Evolutionary conservation across 768 basidiomycete genomes (phyloP).

Genomic region (Nidula microcarpa): DNA sequence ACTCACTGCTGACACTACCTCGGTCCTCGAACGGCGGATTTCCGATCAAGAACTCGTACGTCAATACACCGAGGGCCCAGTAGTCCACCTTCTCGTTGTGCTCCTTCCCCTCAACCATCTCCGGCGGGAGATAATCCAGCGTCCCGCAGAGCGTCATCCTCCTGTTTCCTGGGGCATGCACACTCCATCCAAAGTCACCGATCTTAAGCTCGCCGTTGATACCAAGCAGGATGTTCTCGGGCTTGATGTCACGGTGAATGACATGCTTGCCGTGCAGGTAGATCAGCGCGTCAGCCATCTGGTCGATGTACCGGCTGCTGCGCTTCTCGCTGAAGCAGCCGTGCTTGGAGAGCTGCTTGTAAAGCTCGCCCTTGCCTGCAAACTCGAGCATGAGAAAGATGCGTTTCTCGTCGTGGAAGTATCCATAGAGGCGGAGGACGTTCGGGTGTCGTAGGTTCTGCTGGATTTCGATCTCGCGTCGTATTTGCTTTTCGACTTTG

Average conservation of each 20-base stretch:
- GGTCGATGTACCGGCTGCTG: conserved; percentile 88
- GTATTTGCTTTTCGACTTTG: conserved; percentile 93
- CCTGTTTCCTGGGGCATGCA: conserved; percentile 90
- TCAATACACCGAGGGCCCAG: conserved; percentile 96
- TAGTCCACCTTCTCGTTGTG: conserved; percentile 90
- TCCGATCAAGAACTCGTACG: conserved; percentile 91
- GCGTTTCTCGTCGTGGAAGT: conserved; percentile 97
- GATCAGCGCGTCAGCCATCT: conserved; percentile 93
- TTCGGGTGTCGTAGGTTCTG: conserved; percentile 95
- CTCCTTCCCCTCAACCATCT: conserved; percentile 94
- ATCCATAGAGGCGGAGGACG: conserved; percentile 91
- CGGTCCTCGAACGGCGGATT: conserved; percentile 81
- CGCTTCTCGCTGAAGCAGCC: conserved; percentile 88
- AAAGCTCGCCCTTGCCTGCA: conserved; percentile 94
- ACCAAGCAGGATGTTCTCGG: conserved; percentile 92
- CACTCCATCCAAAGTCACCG: conserved; percentile 98
- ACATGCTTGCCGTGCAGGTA: conserved; percentile 96
- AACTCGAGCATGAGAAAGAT: conserved; percentile 99
- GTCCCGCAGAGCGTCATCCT: conserved; percentile 93
- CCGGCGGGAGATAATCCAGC: conserved; percentile 94
- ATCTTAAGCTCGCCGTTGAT: conserved; percentile 98
- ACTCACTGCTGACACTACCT: conserved; percentile 68
- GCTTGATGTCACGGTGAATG: conserved; percentile 99
- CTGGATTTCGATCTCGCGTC: conserved; percentile 98
- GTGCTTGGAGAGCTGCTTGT: conserved; percentile 88